These are phyloP conservation scores for Cicer cuneatum DNA, from an alignment of 306 rosid species.

Conservation along the genomic window DNA sequence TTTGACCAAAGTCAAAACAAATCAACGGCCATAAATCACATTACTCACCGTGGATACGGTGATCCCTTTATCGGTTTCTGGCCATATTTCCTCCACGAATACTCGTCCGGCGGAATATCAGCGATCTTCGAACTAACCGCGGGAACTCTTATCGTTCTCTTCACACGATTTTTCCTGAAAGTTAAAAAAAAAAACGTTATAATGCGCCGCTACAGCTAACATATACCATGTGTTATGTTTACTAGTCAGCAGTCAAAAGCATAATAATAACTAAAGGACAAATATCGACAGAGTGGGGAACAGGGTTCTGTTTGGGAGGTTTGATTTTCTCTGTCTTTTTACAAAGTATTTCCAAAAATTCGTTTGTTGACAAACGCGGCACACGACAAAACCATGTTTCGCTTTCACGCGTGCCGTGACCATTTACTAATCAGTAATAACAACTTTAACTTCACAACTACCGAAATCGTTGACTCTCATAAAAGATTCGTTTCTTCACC, in stretches of 20 bases:
- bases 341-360: neutral
- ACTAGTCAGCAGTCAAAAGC: slow-evolving; percentile 41
- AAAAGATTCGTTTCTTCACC: slow-evolving; percentile 9
- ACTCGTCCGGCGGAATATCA: slow-evolving; percentile 87
- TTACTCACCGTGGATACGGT: slow-evolving; percentile 75
- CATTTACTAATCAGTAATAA: slow-evolving; percentile 11
- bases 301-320: slow-evolving; percentile 12
- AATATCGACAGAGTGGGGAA: neutral
- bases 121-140: slow-evolving; percentile 85
- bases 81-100: slow-evolving; percentile 89
- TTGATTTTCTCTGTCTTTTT: neutral
- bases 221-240: neutral
- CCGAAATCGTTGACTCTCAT: slow-evolving; percentile 58
- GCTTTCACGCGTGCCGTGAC: slow-evolving; percentile 56
- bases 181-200: neutral
- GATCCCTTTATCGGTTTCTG: slow-evolving; percentile 95
- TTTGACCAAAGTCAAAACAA: slow-evolving; percentile 26
- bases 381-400: slow-evolving; percentile 35
- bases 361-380: neutral
- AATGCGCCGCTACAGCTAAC: neutral
- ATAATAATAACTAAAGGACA: neutral
- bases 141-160: slow-evolving; percentile 71
- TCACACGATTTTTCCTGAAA: slow-evolving; percentile 76
- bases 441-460: slow-evolving; percentile 41
- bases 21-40: neutral